Base-by-base conservation (phyloP, 192 early-diverging fungal genomes). In the Pecoramyces ruminantium region DNA sequence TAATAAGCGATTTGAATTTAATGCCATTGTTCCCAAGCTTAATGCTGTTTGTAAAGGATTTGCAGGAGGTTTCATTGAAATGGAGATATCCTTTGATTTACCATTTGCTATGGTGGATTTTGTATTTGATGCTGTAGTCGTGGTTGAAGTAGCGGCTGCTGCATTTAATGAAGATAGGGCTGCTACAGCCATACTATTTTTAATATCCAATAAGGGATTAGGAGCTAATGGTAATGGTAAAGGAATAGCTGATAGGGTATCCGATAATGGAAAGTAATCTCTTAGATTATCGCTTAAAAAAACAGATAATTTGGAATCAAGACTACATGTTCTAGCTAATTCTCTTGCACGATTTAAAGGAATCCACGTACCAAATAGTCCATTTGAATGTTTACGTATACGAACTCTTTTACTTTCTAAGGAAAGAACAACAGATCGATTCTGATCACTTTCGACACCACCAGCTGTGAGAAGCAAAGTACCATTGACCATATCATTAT, bases 341-440 rank as follows among this genome's bases (percentile, higher is more conserved):
- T 93, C 93, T 29, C 93, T 90, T 13, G 95, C 96, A 11, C 96
- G 91, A 2, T 88, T 86, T 29, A 98, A 88, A 14, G 96, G 96
- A 78, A 98, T 95, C 96, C 96, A 98, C 11, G 95, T 96, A 30
- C 96, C 96, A 78, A 90, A 92, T 29, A 96, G 86, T 81, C 88
- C 86, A 30, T 90, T 92, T 29, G 89, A 87, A 58, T 89, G 88
- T 81, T 92, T 89, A 17, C 92, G 91, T 83, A 92, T 88, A 78
- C 94, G 92, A 78, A 93, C 90, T 77, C 93, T 89, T 67, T 88
- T 90, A 21, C 94, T 87, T 80, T 98, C 96, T 81, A 98, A 87
- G 78, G 93, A 93, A 29, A 98, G 88, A 13, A 95, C 91, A 78
- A 96, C 94, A 80, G 90, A 93, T 17, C 92, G 89, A 80, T 98